Evolutionary conservation across 768 basidiomycete genomes (phyloP), one percentile per base, ranked within the genome.

Genomic region (Phylloporus arenicola): DNA sequence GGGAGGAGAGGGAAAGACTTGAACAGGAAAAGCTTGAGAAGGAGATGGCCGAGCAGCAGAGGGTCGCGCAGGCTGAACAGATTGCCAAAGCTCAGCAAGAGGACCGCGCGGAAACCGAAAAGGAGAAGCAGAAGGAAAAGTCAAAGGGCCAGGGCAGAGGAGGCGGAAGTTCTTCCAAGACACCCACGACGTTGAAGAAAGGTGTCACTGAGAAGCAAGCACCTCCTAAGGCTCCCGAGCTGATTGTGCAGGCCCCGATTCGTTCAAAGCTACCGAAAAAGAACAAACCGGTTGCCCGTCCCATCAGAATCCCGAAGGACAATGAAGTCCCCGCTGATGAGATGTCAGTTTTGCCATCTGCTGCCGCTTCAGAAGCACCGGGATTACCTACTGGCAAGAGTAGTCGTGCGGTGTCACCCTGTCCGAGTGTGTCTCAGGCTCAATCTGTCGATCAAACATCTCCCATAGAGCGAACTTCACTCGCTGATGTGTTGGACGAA

Each of bases 241-340:
- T 72, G n/a, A 61, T 67, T 5, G 59, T 73, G 3, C 88, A 89
- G 60, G 82, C 81, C 11, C 87, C 88, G 16, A 78, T 91, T 30
- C 71, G 88, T 35, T 89, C 88, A 20, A 89, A 84, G 66, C 83
- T 88, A 68, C 85, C 88, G 6, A 91, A 89, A 75, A 91, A 91
- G 67, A 86, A 73, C 58, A 89, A 84, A 59, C 84, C 86, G 0
- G 57, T 75, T 39, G 52, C 79, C 45, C 85, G 83, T 57, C 75
- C 78, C 11, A 74, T 80, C 57, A 81, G 72, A 53, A 73, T 80
- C 34, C 73, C 75, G 2, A 85, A 80, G 63, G 86, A 88, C 30
- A 84, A 79, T 29, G 75, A 79, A 14, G 54, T 64, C 14, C 52
- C 57, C 22, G 49, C 58, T 1, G 77, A 79, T 25, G 71, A 78